phyloP scores from a whole-genome alignment of 2,329 filamentous ascomycete species.

The Hymenoscyphus scutula region DNA sequence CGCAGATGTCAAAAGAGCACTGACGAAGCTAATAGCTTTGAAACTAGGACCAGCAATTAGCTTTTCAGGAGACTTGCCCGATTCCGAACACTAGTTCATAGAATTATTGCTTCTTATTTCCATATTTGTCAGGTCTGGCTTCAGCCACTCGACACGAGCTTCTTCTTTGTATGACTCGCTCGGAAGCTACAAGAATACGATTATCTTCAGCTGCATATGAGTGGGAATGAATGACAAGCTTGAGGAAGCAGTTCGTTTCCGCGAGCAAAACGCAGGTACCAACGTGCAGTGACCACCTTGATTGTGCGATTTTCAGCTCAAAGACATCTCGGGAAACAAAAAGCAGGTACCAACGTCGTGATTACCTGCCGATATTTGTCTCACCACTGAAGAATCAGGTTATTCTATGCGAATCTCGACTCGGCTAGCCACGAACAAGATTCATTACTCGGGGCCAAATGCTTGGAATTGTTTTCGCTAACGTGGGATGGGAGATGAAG shows the following conservation, averaged over 20 bases:
- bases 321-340: not conserved
- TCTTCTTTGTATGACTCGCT: not conserved
- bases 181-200: too few relatives aligned
- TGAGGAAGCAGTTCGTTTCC: not conserved
- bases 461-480: not conserved
- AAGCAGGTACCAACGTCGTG: not conserved
- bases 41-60: not conserved
- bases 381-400: not conserved
- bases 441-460: too few relatives aligned
- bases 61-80: not conserved
- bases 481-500: not conserved
- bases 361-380: not conserved
- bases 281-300: not conserved
- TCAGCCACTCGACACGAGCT: not conserved
- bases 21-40: not conserved
- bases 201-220: too few relatives aligned
- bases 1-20: not conserved
- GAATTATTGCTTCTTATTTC: not conserved
- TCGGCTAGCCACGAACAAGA: too few relatives aligned
- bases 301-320: not conserved
- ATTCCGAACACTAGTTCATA: not conserved
- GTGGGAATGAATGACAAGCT: not conserved
- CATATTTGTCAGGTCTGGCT: not conserved
- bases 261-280: constrained; percentile 1
- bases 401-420: not conserved